Base-by-base conservation (phyloP, 805 yeast species). In the Metschnikowia chrysomelidarum region DNA sequence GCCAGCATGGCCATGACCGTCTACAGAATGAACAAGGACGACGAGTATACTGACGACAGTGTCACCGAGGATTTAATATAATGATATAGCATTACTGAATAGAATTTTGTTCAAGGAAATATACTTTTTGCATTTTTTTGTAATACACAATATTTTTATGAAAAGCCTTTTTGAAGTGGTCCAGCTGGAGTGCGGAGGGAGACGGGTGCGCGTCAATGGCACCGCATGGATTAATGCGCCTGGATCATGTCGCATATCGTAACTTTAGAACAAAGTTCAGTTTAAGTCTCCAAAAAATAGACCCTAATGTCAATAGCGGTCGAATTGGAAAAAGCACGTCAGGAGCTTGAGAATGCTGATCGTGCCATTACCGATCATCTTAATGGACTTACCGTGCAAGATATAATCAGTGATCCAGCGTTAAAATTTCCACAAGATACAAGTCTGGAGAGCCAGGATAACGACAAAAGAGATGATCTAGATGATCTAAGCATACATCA, bases 1-100 rank as follows among this genome's bases (percentile, higher is more conserved):
- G 59, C 69, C 13, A 63, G 70, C 42, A 67, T 67, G 72, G 56
- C 53, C 35, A 67, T 67, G 73, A 64, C 72, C n/a, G 50, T 67
- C 29, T 67, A 67, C 59, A 64, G 73, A 55, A 67, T 67, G 73
- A 67, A 67, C 51, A 67, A 67, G 49, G 72, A 67, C 41, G 72
- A 67, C 40, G 73, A 67, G 52, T 67, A 67, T 36, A 43, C 55
- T 15, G 72, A 67, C 45, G 73, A 66, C 42, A 70, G 65, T 36
- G 59, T 67, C 9, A 53, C 64, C 14, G 69, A 67, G 36, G 72
- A 67, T 36, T 47, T 67, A 30, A 54, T 64, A 35, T 65, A 52
- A 36, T n/a, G n/a, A n/a, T n/a, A n/a, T n/a, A n/a, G n/a, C n/a
- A 6, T 11, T 15, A 25, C 18, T 24, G 5, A 24, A 6, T n/a